phyloP scores from a whole-genome alignment of 345 rosid species.

The Clarkia xantiana region DNA sequence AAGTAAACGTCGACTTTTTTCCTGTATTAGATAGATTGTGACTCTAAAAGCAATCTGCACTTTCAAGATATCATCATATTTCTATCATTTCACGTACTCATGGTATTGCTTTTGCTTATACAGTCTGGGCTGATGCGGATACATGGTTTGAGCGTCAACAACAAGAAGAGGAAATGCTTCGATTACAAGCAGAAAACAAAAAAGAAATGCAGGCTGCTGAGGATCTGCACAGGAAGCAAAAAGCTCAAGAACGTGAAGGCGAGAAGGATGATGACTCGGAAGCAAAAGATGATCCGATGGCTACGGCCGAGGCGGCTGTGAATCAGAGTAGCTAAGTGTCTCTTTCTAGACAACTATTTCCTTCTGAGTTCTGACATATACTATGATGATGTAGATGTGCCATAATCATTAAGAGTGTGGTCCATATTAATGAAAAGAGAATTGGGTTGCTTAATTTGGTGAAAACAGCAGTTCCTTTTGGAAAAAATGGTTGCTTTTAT shows the following conservation, averaged over 20 bases:
- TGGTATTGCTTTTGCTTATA: constrained; percentile 1
- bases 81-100: not conserved
- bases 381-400: too few relatives aligned
- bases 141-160: constrained; percentile 96
- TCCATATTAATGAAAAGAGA: too few relatives aligned
- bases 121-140: constrained; percentile 99
- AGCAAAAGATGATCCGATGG: constrained; percentile 68
- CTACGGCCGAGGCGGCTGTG: constrained; percentile 52
- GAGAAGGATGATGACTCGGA: constrained; percentile 74
- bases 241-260: constrained; percentile 72
- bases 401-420: too few relatives aligned
- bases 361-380: not conserved
- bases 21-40: too few relatives aligned
- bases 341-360: not conserved
- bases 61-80: too few relatives aligned
- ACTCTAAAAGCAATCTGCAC: too few relatives aligned
- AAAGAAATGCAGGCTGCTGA: constrained; percentile 85
- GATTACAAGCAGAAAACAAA: constrained; percentile 66
- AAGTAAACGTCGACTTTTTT: too few relatives aligned
- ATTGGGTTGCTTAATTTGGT: too few relatives aligned
- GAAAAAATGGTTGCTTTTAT: too few relatives aligned
- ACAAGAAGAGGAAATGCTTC: constrained; percentile 79
- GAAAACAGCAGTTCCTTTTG: too few relatives aligned
- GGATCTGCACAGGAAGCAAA: constrained; percentile 76
- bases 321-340: constrained; percentile 10